phyloP scores from a whole-genome alignment of 2,329 filamentous ascomycete genomes.

The Pyricularia grisea region DNA sequence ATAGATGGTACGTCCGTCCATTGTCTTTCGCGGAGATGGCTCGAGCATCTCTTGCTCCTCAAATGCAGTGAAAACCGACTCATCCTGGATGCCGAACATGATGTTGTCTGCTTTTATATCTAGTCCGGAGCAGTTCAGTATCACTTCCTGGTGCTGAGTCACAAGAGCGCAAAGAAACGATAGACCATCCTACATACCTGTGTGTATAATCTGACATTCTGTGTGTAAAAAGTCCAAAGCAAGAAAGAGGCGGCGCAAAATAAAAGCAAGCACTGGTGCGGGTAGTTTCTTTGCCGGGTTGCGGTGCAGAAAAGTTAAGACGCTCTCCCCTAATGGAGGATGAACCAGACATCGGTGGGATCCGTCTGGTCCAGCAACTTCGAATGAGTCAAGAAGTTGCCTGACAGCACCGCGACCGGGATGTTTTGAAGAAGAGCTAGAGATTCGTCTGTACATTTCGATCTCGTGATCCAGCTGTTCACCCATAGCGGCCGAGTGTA shows the following conservation, averaged over 20 bases:
- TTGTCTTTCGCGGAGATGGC: slow-evolving; percentile 20
- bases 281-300: neutral
- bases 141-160: neutral
- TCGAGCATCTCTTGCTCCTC: slow-evolving; percentile 21
- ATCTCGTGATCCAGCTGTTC: neutral
- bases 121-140: slow-evolving; percentile 7
- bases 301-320: neutral
- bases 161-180: too few species aligned
- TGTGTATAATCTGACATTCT: slow-evolving; percentile 17
- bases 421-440: neutral
- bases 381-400: neutral
- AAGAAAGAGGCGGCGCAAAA: neutral
- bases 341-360: neutral
- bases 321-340: neutral
- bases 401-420: neutral
- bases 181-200: slow-evolving; percentile 11
- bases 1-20: slow-evolving; percentile 8
- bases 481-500: neutral
- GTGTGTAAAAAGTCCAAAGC: slow-evolving; percentile 16
- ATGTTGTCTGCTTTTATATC: slow-evolving; percentile 27
- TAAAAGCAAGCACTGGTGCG: neutral
- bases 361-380: neutral
- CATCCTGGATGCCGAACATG: slow-evolving; percentile 21
- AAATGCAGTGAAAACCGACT: slow-evolving; percentile 18
- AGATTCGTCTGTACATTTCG: neutral